A percentile compares a stretch with the other conserved stretches of the same genome.
phyloP scores from a whole-genome alignment of 805 yeast species.

The Pichia occidentalis region DNA sequence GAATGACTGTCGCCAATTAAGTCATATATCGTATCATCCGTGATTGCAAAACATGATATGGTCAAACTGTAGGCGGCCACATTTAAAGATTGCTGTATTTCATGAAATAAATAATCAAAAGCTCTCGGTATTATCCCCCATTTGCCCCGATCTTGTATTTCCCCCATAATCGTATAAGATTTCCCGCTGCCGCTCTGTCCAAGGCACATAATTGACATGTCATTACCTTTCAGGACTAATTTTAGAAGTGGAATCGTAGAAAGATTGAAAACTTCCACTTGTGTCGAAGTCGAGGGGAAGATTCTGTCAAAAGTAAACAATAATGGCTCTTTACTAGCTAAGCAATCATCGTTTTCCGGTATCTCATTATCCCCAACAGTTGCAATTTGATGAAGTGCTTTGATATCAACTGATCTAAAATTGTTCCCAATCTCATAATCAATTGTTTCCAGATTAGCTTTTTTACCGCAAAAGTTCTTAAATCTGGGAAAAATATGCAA shows the following conservation, averaged over 20 bases:
- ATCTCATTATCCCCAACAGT: no score
- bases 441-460: no score
- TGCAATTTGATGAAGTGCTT: no score
- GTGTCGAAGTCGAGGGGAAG: slow-evolving; percentile 46
- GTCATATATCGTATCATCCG: slow-evolving; percentile 72
- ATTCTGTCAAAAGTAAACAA: slow-evolving; percentile 60
- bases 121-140: slow-evolving; percentile 72
- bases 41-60: slow-evolving; percentile 76
- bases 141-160: slow-evolving; percentile 28
- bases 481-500: no score
- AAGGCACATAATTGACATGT: slow-evolving; percentile 39
- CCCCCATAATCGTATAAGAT: slow-evolving; percentile 75
- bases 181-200: slow-evolving; percentile 89
- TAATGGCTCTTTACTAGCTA: not conserved
- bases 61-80: slow-evolving; percentile 60
- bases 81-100: slow-evolving; percentile 42
- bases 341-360: no score
- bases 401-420: no score
- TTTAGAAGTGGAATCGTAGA: slow-evolving; percentile 58
- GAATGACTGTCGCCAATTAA: slow-evolving; percentile 42
- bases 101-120: slow-evolving; percentile 55
- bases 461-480: no score
- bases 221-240: slow-evolving; percentile 61
- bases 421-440: no score
- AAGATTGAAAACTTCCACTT: slow-evolving; percentile 51